These are phyloP conservation scores for Ustanciosporium gigantosporum DNA, from an alignment of 1,284 basidiomycete genomes.

Conservation along the genomic window DNA sequence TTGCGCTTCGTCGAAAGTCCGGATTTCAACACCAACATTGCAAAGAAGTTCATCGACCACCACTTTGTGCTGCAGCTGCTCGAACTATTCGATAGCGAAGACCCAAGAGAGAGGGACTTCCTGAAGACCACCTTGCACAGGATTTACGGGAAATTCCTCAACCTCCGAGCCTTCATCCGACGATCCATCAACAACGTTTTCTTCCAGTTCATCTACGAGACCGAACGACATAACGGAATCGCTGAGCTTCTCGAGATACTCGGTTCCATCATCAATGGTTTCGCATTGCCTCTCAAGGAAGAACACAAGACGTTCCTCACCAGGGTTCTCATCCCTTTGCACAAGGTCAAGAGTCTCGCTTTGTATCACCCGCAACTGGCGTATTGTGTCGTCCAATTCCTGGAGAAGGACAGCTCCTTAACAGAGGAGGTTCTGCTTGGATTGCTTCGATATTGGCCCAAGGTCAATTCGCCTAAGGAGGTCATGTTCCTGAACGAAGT, in stretches of 20 bases:
- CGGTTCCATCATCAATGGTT: slow-evolving; percentile 99
- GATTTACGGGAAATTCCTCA: slow-evolving; percentile 99
- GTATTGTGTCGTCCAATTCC: slow-evolving; percentile 98
- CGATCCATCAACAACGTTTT: slow-evolving; percentile 99
- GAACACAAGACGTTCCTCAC: slow-evolving; percentile 99
- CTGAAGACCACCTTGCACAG: slow-evolving; percentile 98
- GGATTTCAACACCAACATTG: slow-evolving; percentile 97
- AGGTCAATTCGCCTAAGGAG: slow-evolving; percentile 99
- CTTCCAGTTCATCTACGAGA: slow-evolving; percentile 98
- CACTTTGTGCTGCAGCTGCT: slow-evolving; percentile 89
- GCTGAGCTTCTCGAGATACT: slow-evolving; percentile 97
- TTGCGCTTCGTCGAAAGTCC: slow-evolving; percentile 96
- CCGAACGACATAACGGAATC: slow-evolving; percentile 97
- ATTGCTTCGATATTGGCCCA: slow-evolving; percentile 95
- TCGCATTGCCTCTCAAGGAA: slow-evolving; percentile 95
- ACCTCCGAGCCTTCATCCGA: slow-evolving; percentile 95
- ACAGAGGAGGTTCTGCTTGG: slow-evolving; percentile 96
- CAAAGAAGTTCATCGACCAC: slow-evolving; percentile 97
- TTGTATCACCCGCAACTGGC: slow-evolving; percentile 98
- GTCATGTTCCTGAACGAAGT: slow-evolving; percentile 99
- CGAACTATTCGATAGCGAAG: slow-evolving; percentile 98
- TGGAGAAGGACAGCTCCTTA: slow-evolving; percentile 90
- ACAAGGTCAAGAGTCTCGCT: slow-evolving; percentile 95
- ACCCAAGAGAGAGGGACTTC: slow-evolving; percentile 97
- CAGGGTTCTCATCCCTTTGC: slow-evolving; percentile 90